phyloP scores from a whole-genome alignment of 805 yeast species.

The Ogataea glucozyma region DNA sequence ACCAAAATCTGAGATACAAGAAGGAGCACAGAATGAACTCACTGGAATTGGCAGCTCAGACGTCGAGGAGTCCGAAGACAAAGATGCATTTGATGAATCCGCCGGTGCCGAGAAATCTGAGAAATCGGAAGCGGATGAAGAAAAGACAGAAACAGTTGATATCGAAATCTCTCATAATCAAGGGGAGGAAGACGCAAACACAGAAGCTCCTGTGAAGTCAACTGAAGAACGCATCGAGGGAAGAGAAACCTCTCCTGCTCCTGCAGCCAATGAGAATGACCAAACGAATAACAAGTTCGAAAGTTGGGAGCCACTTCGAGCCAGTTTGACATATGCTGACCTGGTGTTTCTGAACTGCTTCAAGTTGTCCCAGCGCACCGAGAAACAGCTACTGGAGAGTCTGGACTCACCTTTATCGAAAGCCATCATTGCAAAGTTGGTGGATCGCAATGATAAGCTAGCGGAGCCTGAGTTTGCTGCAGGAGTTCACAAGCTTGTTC shows the following conservation, averaged over 20 bases:
- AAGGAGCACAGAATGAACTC: not conserved
- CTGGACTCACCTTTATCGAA: not conserved
- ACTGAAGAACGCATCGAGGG: too few relatives aligned
- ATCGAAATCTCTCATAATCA: not conserved
- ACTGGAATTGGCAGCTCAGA: too few relatives aligned
- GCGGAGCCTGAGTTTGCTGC: slow-evolving; percentile 7
- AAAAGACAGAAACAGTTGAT: not conserved
- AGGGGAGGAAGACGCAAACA: not conserved
- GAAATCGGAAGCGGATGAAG: not conserved
- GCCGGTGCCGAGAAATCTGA: not conserved
- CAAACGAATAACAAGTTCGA: too few relatives aligned
- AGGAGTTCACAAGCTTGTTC: slow-evolving; percentile 13
- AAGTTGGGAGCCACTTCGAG: not conserved
- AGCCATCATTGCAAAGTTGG: slow-evolving; percentile 4
- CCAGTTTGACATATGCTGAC: slow-evolving; percentile 20
- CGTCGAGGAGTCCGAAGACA: not conserved
- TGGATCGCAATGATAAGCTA: slow-evolving; percentile 10
- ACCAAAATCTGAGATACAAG: not conserved
- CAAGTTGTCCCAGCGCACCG: slow-evolving; percentile 11
- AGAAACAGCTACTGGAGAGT: slow-evolving; percentile 5
- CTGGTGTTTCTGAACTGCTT: slow-evolving; percentile 21
- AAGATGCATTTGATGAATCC: not conserved
- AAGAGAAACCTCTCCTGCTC: too few relatives aligned
- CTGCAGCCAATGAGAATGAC: too few relatives aligned
- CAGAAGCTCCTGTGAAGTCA: not conserved